Conservation (phyloP, 441 rosid genomes). For the Biscutella laevigata region DNA sequence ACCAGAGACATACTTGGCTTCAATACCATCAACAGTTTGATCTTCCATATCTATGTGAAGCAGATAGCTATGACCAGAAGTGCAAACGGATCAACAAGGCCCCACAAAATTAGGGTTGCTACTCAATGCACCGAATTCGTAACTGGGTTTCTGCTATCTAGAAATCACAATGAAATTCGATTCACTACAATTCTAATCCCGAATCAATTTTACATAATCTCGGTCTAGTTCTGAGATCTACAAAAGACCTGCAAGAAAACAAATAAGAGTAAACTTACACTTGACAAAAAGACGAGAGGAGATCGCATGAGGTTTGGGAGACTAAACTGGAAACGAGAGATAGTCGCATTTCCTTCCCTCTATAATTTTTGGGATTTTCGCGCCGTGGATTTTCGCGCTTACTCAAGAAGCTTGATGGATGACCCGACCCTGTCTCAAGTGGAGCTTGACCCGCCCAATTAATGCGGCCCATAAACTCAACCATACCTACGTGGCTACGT, state of each 20-base stretch:
- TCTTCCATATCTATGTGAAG: slow-evolving; percentile 39
- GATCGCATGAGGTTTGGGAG: slow-evolving; percentile 2
- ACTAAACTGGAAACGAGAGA: too few species aligned
- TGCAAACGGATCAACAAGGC: neutral
- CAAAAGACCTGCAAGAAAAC: neutral
- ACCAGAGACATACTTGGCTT: slow-evolving; percentile 48
- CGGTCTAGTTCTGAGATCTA: slow-evolving; percentile 10
- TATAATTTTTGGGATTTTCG: too few species aligned
- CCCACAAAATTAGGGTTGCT: neutral
- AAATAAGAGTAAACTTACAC: slow-evolving; percentile 13
- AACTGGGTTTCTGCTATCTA: neutral
- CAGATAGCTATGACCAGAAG: slow-evolving; percentile 7
- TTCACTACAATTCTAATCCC: too few species aligned
- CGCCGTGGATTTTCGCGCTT: slow-evolving; percentile 11
- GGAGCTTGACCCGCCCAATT: too few species aligned
- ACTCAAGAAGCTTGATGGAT: slow-evolving; percentile 15
- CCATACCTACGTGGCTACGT: too few species aligned
- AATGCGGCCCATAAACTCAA: too few species aligned
- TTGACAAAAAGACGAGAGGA: neutral
- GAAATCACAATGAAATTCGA: neutral
- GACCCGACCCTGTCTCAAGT: slow-evolving; percentile 14
- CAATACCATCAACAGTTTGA: slow-evolving; percentile 35
- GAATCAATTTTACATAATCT: neutral
- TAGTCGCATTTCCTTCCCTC: too few species aligned
- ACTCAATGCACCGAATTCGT: neutral